Base-by-base conservation (phyloP, 192 early-diverging fungal genomes). In the Linnemannia elongata region DNA sequence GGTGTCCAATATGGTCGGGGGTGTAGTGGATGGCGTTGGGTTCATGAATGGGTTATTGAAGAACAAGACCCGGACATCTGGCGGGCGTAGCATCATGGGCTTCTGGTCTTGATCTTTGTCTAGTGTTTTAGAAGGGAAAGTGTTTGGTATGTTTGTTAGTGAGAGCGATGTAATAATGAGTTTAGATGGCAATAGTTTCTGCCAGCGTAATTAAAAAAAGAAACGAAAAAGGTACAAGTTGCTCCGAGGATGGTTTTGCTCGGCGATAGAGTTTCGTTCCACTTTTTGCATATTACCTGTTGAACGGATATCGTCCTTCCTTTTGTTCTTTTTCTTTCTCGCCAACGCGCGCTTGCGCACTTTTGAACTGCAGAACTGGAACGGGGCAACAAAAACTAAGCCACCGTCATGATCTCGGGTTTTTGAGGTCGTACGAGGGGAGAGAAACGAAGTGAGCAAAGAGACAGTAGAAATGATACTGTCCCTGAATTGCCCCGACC, bases 21-120 rank as follows among this genome's bases (percentile, higher is more conserved):
- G 89, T 6, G 89, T 90, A 5, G 86, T 90, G 66, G 89, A 90
- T 78, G 89, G 89, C 5, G 89, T 89, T 15, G 89, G 85, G 52
- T 88, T 83, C 49, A 88, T 90, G 86, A 90, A 82, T 80, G 86
- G 86, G 1, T 74, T 89, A 39, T 72, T 89, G n/a, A 90, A 85
- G 69, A 85, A 54, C 41, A 90, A 87, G 71, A 77, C 86, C 10
- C 66, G 86, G n/a, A 77, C 79, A 7, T 88, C 89, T 30, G 80
- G 79, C 33, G 80, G 85, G 2, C 69, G 82, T 7, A 85, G 73
- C 27, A 35, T 85, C 52, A 85, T 87, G 85, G 85, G 85, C 5
- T 81, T 87, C 36, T 87, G 85, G 85, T 87, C 85, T 22, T 87
- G 55, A 63, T n/a, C 9, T 45, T 1, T 9, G 44, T 9, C 44